A percentile compares a stretch with the other conserved stretches of the same genome.
Conservation (phyloP, 768 basidiomycete genomes). For the Rickenella mellea region DNA sequence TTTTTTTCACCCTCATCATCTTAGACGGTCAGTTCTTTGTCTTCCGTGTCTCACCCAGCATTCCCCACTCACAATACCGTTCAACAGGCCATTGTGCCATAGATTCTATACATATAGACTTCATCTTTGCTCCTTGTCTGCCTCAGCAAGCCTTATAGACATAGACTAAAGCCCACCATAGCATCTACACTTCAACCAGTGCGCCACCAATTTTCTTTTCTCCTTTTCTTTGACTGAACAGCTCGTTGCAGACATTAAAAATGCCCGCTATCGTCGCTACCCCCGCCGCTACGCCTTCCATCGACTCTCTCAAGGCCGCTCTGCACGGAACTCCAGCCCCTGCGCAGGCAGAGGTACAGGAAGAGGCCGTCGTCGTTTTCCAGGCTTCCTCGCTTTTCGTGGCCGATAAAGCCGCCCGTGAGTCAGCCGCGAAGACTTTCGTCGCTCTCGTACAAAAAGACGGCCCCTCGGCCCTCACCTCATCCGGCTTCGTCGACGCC, state of each 20-base stretch:
- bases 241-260: constrained; percentile 37
- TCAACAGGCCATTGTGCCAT: constrained; percentile 27
- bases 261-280: constrained; percentile 75
- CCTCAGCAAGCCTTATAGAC: constrained; percentile 34
- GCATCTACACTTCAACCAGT: constrained; percentile 25
- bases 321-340: constrained; percentile 7
- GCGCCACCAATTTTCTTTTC: constrained; percentile 9
- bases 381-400: constrained; percentile 73
- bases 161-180: constrained; percentile 27
- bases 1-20: constrained; percentile 4
- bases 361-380: constrained; percentile 37
- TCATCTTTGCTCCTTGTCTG: constrained; percentile 52
- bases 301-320: constrained; percentile 64
- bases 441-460: constrained; percentile 74
- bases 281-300: constrained; percentile 36
- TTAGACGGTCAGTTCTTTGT: constrained; percentile 1
- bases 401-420: constrained; percentile 77
- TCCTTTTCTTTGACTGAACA: not conserved
- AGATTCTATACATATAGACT: constrained; percentile 47
- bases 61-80: not conserved
- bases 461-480: constrained; percentile 67
- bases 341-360: constrained; percentile 19
- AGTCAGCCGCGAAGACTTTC: constrained; percentile 58
- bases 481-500: constrained; percentile 63
- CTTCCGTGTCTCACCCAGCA: constrained; percentile 1